Evolutionary conservation across 169 alveolate species (phyloP).

Genomic region (Cryptosporidium meleagridis): DNA sequence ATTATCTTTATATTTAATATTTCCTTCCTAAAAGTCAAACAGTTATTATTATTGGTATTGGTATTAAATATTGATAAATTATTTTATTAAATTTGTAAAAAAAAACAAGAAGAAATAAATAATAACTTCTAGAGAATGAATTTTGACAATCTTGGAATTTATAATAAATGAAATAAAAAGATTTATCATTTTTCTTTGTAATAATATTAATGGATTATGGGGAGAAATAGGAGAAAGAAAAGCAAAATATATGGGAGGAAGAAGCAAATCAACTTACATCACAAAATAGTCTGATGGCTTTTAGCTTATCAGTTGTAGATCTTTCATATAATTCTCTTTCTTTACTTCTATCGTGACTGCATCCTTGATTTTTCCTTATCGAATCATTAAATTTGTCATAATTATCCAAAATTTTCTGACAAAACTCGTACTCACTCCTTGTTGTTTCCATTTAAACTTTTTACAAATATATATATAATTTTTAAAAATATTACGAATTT

Average conservation of each 20-base stretch:
- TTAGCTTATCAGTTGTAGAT: conserved; percentile 38
- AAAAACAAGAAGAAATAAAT: too few relatives aligned
- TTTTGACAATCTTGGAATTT: neutral
- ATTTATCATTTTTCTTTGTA: neutral
- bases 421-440: conserved; percentile 19
- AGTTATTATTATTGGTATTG: neutral
- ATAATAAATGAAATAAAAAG: neutral
- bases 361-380: conserved; percentile 5
- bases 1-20: conserved; percentile 2
- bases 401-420: neutral
- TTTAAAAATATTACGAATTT: neutral
- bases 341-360: conserved; percentile 65
- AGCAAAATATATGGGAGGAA: neutral
- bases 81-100: too few relatives aligned
- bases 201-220: neutral
- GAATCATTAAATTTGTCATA: conserved; percentile 14
- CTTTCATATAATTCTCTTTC: conserved; percentile 72
- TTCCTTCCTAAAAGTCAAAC: conserved; percentile 40
- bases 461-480: neutral
- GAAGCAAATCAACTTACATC: conserved; percentile 22
- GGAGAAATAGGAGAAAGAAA: too few relatives aligned
- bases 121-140: neutral
- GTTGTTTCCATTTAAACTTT: conserved; percentile 30
- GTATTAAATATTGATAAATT: neutral
- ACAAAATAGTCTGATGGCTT: conserved; percentile 57